A percentile compares a stretch with the other conserved stretches of the same genome.
phyloP scores from a whole-genome alignment of 257 asterid genomes.

The Solanum etuberosum region DNA sequence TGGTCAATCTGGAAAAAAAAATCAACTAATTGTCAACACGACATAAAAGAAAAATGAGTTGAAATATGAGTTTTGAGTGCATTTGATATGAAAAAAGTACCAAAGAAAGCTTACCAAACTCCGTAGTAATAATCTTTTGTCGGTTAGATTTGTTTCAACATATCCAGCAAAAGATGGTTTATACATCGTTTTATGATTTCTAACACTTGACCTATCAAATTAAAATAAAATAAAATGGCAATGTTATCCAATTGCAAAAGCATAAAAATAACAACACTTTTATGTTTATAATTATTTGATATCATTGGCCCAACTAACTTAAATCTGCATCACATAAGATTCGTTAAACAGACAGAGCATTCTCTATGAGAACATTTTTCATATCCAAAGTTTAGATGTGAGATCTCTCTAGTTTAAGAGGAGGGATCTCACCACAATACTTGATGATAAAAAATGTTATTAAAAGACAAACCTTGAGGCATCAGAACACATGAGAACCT shows the following conservation, averaged over 20 bases:
- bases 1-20: background rate
- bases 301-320: background rate
- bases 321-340: background rate
- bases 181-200: background rate
- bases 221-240: background rate
- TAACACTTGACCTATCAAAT: background rate
- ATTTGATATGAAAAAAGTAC: background rate
- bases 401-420: background rate
- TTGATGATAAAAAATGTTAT: background rate
- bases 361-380: background rate
- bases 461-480: background rate
- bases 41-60: no score
- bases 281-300: background rate
- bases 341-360: background rate
- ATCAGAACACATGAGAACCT: background rate
- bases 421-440: background rate
- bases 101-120: background rate
- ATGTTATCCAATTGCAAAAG: background rate
- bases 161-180: background rate
- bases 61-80: background rate
- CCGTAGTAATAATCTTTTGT: background rate
- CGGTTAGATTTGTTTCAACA: background rate
- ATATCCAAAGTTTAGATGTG: no score
- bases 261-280: background rate
- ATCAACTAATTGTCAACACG: background rate